Base-by-base conservation (phyloP, 306 rosid species). In the Geum urbanum region DNA sequence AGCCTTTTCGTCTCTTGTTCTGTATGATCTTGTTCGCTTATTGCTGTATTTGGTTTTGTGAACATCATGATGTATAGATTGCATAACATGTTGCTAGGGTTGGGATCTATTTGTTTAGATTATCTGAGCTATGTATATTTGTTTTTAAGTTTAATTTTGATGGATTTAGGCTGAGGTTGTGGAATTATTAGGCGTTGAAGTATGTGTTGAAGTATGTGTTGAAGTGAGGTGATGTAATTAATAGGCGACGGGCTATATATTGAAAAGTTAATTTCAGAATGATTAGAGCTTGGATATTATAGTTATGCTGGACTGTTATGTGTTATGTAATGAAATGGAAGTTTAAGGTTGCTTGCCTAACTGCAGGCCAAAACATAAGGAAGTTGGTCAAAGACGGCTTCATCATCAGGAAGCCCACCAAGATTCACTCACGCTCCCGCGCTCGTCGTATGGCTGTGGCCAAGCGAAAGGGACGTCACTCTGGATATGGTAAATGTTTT, bases 351-450 rank as follows among this genome's bases (percentile, higher is more conserved):
- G 10, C 40, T 46, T 12, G 37, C 32, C 69, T 50, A n/a, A 32
- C n/a, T 79, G 71, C 85, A 94, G 98, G 98, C 66, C 98, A 90
- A 76, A 90, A 90, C 82, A 84, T 94, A 0, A 83, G 98, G 80
- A 94, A 90, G 89, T 76, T 94, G 86, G 97, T 94, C 16, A 94
- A 94, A 84, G 98, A 94, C 85, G 98, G 98, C 1, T 94, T 94
- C 77, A 87, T 94, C 20, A 90, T 94, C 82, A 82, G 98, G 84
- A 94, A 94, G 74, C 98, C 98, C 32, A 94, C 97, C 9, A 94
- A 94, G 86, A 94, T 94, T 60, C 98, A 94, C 75, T 94, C 97
- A 0, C 87, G 98, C 5, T 94, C 98, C 45, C 98, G 97, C 46
- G 98, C 98, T 2, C 96, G 98, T 40, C 73, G 98, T 0, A 90